phyloP scores from a whole-genome alignment of 2,329 filamentous ascomycete species.

The Neonectria ditissima region DNA sequence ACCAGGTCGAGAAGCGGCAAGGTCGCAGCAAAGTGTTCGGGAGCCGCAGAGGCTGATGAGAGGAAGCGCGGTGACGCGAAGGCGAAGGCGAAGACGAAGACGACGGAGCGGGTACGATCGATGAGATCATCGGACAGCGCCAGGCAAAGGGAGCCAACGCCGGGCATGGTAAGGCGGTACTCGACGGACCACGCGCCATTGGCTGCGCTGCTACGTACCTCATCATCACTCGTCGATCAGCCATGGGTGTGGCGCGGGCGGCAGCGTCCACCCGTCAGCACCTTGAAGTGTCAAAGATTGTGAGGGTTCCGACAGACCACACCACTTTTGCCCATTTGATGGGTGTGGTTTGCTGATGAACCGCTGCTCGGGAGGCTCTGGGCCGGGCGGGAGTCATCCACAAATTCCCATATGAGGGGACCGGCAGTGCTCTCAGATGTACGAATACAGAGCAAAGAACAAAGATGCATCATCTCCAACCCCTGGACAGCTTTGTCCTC shows the following conservation, averaged over 20 bases:
- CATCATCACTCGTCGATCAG: slow-evolving; percentile 11
- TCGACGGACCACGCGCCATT: slow-evolving; percentile 5
- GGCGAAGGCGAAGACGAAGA: slow-evolving; percentile 31
- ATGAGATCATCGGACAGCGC: slow-evolving; percentile 28
- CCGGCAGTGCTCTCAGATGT: slow-evolving; percentile 21
- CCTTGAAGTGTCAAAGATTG: slow-evolving; percentile 23
- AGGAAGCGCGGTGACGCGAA: slow-evolving; percentile 14
- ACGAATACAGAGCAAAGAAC: slow-evolving; percentile 21
- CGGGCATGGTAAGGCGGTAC: slow-evolving; percentile 17
- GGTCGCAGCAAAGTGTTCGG: not conserved
- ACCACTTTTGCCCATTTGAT: slow-evolving; percentile 32
- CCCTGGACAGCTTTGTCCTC: slow-evolving; percentile 7
- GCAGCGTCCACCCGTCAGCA: slow-evolving; percentile 24
- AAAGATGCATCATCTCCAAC: slow-evolving; percentile 23
- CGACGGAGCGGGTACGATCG: slow-evolving; percentile 21
- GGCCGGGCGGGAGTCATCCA: slow-evolving; percentile 29
- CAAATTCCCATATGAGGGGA: not conserved
- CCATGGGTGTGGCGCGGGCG: slow-evolving; percentile 9
- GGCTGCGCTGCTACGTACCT: slow-evolving; percentile 8
- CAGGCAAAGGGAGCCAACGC: slow-evolving; percentile 2
- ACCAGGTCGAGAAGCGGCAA: slow-evolving; percentile 5
- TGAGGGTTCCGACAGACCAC: slow-evolving; percentile 27
- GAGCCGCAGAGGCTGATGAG: not conserved
- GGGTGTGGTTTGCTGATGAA: slow-evolving; percentile 9
- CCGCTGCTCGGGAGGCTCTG: slow-evolving; percentile 29